These are phyloP conservation scores for Lumnitzera littorea DNA, from an alignment of 345 rosid genomes.

Conservation along the genomic window DNA sequence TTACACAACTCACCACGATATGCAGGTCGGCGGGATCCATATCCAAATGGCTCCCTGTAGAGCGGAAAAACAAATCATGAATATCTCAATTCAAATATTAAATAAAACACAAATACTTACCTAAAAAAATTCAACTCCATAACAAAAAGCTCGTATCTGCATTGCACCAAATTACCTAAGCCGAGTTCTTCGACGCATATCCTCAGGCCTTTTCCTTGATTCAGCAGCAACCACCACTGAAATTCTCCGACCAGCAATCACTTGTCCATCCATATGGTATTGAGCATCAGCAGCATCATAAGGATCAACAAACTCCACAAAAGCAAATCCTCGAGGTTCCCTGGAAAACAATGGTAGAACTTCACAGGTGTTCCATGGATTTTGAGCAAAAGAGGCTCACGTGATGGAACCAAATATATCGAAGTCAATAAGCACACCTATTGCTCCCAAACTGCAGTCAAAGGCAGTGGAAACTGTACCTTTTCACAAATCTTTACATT, in stretches of 20 bases:
- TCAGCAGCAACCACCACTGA: constrained; percentile 90
- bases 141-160: neutral
- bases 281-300: constrained; percentile 88
- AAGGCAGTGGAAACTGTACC: constrained; percentile 14
- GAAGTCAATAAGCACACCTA: constrained; percentile 12
- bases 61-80: constrained; percentile 11
- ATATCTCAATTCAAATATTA: neutral
- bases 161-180: constrained; percentile 26
- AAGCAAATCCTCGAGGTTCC: constrained; percentile 95
- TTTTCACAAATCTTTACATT: constrained; percentile 19
- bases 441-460: constrained; percentile 21
- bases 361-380: too few species aligned
- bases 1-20: constrained; percentile 46
- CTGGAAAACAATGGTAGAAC: constrained; percentile 24
- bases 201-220: constrained; percentile 93
- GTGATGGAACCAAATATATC: constrained; percentile 1
- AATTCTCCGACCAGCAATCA: constrained; percentile 81
- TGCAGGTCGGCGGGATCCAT: constrained; percentile 52
- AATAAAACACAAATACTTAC: too few species aligned
- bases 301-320: constrained; percentile 92
- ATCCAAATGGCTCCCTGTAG: constrained; percentile 58
- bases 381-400: too few species aligned
- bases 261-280: constrained; percentile 76
- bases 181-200: constrained; percentile 86
- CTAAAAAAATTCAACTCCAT: neutral